Conservation (phyloP, 257 asterid species). For the Scutellaria minor region DNA sequence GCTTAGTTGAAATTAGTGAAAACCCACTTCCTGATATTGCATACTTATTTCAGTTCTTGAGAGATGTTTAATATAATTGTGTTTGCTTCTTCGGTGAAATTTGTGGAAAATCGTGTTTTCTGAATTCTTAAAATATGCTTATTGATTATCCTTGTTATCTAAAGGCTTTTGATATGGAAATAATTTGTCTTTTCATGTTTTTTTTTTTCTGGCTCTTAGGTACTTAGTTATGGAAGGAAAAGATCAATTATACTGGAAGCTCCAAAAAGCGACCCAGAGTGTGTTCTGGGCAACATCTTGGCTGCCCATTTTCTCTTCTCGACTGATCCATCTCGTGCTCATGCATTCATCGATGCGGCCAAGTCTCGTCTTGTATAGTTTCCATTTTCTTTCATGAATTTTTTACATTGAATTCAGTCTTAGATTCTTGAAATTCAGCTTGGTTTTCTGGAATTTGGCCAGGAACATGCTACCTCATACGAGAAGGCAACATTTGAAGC, state of each 20-base stretch:
- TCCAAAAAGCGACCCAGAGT: constrained; percentile 75
- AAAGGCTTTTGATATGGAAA: constrained; percentile 8
- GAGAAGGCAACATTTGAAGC: constrained; percentile 76
- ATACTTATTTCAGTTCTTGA: constrained; percentile 17
- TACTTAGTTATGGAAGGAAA: constrained; percentile 82
- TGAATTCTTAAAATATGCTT: constrained; percentile 21
- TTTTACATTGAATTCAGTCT: background rate
- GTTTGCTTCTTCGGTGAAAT: constrained; percentile 1
- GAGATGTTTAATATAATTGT: constrained; percentile 18
- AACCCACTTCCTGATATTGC: background rate
- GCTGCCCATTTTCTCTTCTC: constrained; percentile 77
- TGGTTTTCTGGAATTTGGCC: constrained; percentile 31
- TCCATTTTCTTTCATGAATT: background rate
- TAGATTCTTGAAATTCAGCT: constrained; percentile 14
- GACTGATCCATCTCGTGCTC: constrained; percentile 54
- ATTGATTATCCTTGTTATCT: background rate
- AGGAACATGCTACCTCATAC: constrained; percentile 73
- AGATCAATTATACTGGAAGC: constrained; percentile 87
- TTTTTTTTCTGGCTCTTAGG: constrained; percentile 42
- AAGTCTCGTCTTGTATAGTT: constrained; percentile 64
- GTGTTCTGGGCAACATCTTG: constrained; percentile 88
- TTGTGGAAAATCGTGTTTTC: constrained; percentile 8
- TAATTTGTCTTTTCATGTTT: background rate
- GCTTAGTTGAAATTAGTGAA: constrained; percentile 14
- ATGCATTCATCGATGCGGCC: constrained; percentile 63